These are phyloP conservation scores for Trichoderma endophyticum DNA, from an alignment of 2,329 filamentous ascomycete species.

Conservation along the genomic window DNA sequence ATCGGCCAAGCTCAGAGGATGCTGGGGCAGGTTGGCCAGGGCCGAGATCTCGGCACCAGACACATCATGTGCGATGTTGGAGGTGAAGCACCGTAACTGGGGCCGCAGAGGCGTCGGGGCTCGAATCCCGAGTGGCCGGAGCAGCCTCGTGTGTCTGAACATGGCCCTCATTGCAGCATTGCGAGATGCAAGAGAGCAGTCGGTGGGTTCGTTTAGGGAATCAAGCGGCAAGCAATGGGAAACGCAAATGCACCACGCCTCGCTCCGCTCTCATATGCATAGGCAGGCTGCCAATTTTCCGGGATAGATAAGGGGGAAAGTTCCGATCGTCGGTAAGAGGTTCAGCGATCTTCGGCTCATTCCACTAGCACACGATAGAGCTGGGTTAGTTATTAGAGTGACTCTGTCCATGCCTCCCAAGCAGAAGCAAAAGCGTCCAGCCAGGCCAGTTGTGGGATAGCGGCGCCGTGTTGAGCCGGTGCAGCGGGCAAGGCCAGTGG, in stretches of 20 bases:
- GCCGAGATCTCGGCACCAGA: constrained; percentile 74
- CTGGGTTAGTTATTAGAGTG: not conserved
- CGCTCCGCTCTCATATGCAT: not conserved
- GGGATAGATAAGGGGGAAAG: not conserved
- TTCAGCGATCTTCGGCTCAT: not conserved
- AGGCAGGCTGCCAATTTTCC: not conserved
- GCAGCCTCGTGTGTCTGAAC: constrained; percentile 19
- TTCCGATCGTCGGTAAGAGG: not conserved
- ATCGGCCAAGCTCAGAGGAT: constrained; percentile 80
- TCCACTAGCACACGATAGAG: not conserved
- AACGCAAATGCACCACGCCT: not conserved
- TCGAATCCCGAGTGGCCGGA: constrained; percentile 12
- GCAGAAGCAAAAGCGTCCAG: not conserved
- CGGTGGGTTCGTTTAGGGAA: not conserved
- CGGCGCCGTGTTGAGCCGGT: constrained; percentile 8
- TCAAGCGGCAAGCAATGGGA: not conserved
- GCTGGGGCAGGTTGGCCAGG: constrained; percentile 73
- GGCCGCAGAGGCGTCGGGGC: not conserved
- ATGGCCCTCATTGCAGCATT: constrained; percentile 25
- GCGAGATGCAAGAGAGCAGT: not conserved
- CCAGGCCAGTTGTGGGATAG: not conserved
- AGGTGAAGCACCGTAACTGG: constrained; percentile 21
- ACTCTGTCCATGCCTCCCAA: not conserved
- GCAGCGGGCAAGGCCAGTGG: not conserved
- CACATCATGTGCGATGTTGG: constrained; percentile 34